A percentile compares a stretch with the other conserved stretches of the same genome.
Evolutionary conservation across 2,329 filamentous ascomycete species (phyloP).

Genomic region (Colletotrichum neosansevieriae): DNA sequence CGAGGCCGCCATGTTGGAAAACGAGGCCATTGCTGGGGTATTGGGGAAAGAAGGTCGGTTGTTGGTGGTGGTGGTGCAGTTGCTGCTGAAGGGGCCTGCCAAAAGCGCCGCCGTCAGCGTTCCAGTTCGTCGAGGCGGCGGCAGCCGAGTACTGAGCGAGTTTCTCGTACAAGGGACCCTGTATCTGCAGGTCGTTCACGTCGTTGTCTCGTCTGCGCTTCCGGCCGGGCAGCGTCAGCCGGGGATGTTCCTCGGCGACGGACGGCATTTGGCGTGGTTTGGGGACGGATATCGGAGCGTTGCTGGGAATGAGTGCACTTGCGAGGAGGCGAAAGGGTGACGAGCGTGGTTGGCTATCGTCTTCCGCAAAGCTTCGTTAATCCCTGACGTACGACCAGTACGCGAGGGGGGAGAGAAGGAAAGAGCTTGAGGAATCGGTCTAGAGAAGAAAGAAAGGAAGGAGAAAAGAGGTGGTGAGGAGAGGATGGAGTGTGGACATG

Average conservation of each 20-base stretch:
- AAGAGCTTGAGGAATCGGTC: not conserved
- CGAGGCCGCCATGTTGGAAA: constrained; percentile 23
- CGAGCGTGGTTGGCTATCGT: not conserved
- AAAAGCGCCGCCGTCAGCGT: constrained; percentile 39
- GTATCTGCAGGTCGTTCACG: constrained; percentile 29
- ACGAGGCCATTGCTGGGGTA: constrained; percentile 25
- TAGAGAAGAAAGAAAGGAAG: not conserved
- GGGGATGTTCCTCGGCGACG: constrained; percentile 40
- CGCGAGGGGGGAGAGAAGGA: not conserved
- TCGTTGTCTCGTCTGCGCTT: constrained; percentile 42
- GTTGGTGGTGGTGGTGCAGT: constrained; percentile 32
- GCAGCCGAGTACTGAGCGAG: constrained; percentile 39
- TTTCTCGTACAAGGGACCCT: constrained; percentile 39
- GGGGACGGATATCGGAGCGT: not conserved
- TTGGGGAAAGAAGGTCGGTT: constrained; percentile 12
- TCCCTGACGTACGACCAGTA: not conserved
- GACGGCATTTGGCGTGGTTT: constrained; percentile 36
- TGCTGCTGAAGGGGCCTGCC: constrained; percentile 38
- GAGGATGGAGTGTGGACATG: constrained; percentile 15
- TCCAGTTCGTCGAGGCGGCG: constrained; percentile 29
- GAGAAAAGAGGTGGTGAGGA: not conserved
- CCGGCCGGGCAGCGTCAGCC: constrained; percentile 31
- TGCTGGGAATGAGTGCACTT: not conserved
- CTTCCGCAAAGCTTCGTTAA: constrained; percentile 4
- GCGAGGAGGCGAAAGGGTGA: not conserved